A percentile compares a stretch with the other conserved stretches of the same genome.
Conservation (phyloP, 2,329 filamentous ascomycete species). For the Teratosphaeria zuluensis region DNA sequence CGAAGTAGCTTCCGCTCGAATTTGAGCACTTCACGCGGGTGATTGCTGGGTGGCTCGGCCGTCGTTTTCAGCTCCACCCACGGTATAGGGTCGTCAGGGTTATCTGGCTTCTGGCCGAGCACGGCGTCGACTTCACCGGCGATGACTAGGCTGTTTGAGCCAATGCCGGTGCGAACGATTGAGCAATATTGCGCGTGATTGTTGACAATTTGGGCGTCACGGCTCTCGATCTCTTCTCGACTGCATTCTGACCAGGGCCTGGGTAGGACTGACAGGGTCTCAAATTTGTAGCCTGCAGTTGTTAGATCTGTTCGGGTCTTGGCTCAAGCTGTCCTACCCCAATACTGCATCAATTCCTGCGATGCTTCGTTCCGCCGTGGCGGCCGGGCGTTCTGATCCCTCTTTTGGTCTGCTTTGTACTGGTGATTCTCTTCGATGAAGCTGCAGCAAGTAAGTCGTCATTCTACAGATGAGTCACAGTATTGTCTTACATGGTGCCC, state of each 20-base stretch:
- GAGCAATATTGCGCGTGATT: slow-evolving; percentile 96
- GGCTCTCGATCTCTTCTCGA: slow-evolving; percentile 67
- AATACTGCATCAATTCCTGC: slow-evolving; percentile 80
- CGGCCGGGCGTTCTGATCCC: slow-evolving; percentile 35
- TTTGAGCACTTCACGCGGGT: slow-evolving; percentile 57
- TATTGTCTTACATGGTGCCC: slow-evolving; percentile 44
- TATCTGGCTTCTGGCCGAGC: slow-evolving; percentile 69
- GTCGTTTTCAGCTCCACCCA: slow-evolving; percentile 95
- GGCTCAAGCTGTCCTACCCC: slow-evolving; percentile 49
- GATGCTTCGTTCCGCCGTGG: slow-evolving; percentile 47
- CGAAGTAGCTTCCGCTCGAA: slow-evolving; percentile 82
- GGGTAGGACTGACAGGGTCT: slow-evolving; percentile 70
- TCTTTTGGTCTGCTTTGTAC: slow-evolving; percentile 56
- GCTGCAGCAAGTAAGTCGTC: slow-evolving; percentile 33
- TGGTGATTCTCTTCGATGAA: slow-evolving; percentile 88
- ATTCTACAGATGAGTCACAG: too few species aligned
- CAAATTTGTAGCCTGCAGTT: slow-evolving; percentile 81
- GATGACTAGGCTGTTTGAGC: slow-evolving; percentile 62
- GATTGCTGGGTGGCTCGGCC: slow-evolving; percentile 29
- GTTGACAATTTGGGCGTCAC: slow-evolving; percentile 63
- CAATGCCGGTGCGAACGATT: slow-evolving; percentile 79
- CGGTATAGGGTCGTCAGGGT: slow-evolving; percentile 59
- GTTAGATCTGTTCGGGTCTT: background rate
- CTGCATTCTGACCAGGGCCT: slow-evolving; percentile 62
- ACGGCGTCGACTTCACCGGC: slow-evolving; percentile 93